phyloP scores from a whole-genome alignment of 805 yeast genomes.

The Alloascoidea africana region DNA sequence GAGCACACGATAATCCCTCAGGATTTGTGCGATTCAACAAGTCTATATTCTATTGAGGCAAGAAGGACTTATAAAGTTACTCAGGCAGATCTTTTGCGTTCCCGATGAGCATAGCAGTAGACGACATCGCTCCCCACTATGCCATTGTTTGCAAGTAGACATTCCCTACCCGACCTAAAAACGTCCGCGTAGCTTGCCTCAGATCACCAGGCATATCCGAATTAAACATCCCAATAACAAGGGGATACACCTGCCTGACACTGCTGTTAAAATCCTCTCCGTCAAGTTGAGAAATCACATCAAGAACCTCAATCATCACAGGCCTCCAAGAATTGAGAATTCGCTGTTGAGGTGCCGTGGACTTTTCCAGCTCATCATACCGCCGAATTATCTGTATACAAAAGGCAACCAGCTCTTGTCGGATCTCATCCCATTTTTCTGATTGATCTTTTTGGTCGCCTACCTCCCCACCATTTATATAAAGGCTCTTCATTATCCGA shows the following conservation, averaged over 20 bases:
- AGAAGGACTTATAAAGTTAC: too few relatives aligned
- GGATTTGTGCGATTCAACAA: too few relatives aligned
- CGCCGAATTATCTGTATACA: conserved; percentile 59
- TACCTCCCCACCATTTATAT: conserved; percentile 45
- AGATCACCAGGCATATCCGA: conserved; percentile 20
- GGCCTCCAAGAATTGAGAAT: too few relatives aligned
- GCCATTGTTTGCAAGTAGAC: conserved; percentile 20
- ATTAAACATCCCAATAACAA: conserved; percentile 16
- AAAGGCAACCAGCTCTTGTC: conserved; percentile 43
- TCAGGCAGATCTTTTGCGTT: too few relatives aligned
- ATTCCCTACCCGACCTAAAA: conserved; percentile 32
- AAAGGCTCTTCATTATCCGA: conserved; percentile 64
- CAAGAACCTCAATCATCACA: too few relatives aligned
- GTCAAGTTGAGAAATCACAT: too few relatives aligned
- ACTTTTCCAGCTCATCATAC: conserved; percentile 58
- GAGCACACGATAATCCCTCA: too few relatives aligned
- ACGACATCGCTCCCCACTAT: too few relatives aligned
- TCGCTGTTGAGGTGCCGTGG: conserved; percentile 32
- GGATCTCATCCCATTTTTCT: conserved; percentile 33
- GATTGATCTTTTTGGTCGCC: conserved; percentile 28
- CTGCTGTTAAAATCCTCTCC: conserved; percentile 16
- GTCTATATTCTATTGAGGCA: too few relatives aligned
- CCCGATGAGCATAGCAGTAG: too few relatives aligned
- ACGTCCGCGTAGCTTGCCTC: conserved; percentile 17
- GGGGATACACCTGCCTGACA: conserved; percentile 14